A percentile compares a stretch with the other conserved stretches of the same genome.
phyloP scores from a whole-genome alignment of 768 basidiomycete species.

The Pulveroboletus ravenelii region DNA sequence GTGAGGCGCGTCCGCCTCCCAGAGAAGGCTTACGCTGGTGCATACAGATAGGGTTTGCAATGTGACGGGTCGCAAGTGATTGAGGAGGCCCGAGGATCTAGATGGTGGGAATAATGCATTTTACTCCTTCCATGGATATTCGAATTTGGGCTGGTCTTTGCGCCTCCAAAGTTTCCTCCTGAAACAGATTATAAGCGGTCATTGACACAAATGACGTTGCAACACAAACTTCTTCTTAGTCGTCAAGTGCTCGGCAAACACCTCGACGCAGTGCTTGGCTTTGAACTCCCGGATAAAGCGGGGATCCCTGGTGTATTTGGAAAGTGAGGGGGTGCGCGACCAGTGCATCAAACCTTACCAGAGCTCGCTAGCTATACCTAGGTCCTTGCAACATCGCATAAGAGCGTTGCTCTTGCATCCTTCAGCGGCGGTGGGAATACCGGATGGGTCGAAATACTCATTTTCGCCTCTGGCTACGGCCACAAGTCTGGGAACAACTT shows the following conservation, averaged over 20 bases:
- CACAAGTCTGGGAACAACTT: conserved; percentile 55
- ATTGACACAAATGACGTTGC: background rate
- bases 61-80: background rate
- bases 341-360: conserved; percentile 52
- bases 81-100: background rate
- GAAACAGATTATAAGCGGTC: conserved; percentile 10
- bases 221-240: conserved; percentile 85
- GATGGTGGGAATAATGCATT: conserved; percentile 12
- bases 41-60: background rate
- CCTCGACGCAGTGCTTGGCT: conserved; percentile 72
- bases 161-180: conserved; percentile 92
- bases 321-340: background rate
- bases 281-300: conserved; percentile 95
- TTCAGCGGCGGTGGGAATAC: conserved; percentile 90
- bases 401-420: conserved; percentile 95
- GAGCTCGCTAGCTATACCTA: conserved; percentile 93
- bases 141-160: conserved; percentile 79
- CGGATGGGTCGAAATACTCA: conserved; percentile 89
- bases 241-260: conserved; percentile 76
- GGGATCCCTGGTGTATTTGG: conserved; percentile 65
- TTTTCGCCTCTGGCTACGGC: conserved; percentile 92
- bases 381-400: conserved; percentile 96
- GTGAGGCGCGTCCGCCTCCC: background rate
- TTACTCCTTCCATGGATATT: conserved; percentile 84
- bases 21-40: background rate